Percentiles rank a stretch among this genome's conserved stretches.
Conservation (phyloP, 2,329 filamentous ascomycete genomes). For the Hypomyces rosellus region DNA sequence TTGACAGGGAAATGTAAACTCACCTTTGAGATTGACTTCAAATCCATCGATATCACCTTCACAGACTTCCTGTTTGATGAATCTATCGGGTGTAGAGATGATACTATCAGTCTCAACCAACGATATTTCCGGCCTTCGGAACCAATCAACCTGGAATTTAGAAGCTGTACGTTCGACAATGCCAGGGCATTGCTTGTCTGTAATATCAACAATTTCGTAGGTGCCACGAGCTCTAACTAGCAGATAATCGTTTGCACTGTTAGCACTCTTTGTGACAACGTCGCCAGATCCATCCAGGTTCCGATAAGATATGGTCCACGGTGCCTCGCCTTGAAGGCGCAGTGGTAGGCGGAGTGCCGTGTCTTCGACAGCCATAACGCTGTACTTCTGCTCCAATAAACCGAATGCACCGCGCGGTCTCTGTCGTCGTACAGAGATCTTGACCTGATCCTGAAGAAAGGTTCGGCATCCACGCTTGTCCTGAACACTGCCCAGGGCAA, state of each 20-base stretch:
- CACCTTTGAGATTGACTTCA: slow-evolving; percentile 73
- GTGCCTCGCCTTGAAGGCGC: slow-evolving; percentile 75
- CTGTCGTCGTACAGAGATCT: slow-evolving; percentile 81
- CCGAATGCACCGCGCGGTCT: slow-evolving; percentile 83
- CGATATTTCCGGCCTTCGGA: slow-evolving; percentile 67
- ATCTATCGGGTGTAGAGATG: slow-evolving; percentile 41
- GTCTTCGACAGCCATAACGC: slow-evolving; percentile 69
- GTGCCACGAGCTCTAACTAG: slow-evolving; percentile 60
- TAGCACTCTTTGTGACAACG: slow-evolving; percentile 43
- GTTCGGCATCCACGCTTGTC: slow-evolving; percentile 84
- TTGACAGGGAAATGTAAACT: slow-evolving; percentile 19
- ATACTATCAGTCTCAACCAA: slow-evolving; percentile 61
- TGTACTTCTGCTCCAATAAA: slow-evolving; percentile 71
- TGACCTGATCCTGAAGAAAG: slow-evolving; percentile 75
- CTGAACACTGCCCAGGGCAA: slow-evolving; percentile 79
- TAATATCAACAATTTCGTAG: slow-evolving; percentile 74
- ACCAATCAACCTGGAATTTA: slow-evolving; percentile 77
- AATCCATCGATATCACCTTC: slow-evolving; percentile 91
- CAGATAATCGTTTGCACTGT: slow-evolving; percentile 60
- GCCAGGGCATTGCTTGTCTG: slow-evolving; percentile 76
- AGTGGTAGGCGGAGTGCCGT: slow-evolving; percentile 70
- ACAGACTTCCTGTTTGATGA: slow-evolving; percentile 76
- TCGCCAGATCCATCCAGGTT: slow-evolving; percentile 52
- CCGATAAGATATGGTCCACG: slow-evolving; percentile 74
- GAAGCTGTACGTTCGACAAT: slow-evolving; percentile 67